phyloP scores from a whole-genome alignment of 2,329 filamentous ascomycete genomes.

The Xylaria digitata region DNA sequence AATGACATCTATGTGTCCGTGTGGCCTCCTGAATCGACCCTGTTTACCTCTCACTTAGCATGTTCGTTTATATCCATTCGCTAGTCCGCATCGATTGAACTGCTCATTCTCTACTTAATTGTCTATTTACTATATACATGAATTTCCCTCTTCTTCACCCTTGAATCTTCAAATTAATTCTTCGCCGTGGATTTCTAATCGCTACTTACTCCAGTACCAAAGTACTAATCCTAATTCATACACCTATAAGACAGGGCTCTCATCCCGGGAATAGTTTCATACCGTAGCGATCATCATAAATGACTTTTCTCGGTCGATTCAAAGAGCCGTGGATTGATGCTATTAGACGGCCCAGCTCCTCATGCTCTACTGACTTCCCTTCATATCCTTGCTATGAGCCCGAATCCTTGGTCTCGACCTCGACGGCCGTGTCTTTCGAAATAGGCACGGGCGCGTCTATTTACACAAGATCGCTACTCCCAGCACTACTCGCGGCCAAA shows the following conservation, averaged over 20 bases:
- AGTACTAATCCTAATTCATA: too few species aligned
- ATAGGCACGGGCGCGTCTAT: slow-evolving; percentile 70
- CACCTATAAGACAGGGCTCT: background rate
- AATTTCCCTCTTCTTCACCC: background rate
- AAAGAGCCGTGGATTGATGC: slow-evolving; percentile 43
- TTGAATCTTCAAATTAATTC: background rate
- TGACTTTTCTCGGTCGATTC: slow-evolving; percentile 41
- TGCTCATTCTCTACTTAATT: too few species aligned
- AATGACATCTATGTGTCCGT: too few species aligned
- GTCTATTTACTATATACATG: too few species aligned
- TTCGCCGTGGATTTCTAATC: background rate
- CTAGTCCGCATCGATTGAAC: too few species aligned
- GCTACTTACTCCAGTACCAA: too few species aligned
- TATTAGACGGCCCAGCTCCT: slow-evolving; percentile 26
- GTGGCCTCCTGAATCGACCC: too few species aligned
- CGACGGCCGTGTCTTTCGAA: slow-evolving; percentile 60
- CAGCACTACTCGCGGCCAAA: slow-evolving; percentile 69
- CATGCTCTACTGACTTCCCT: slow-evolving; percentile 56
- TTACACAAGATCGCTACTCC: slow-evolving; percentile 66
- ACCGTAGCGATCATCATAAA: slow-evolving; percentile 20
- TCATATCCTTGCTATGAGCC: slow-evolving; percentile 59
- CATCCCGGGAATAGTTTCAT: background rate
- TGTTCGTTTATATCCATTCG: too few species aligned
- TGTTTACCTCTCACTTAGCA: too few species aligned
- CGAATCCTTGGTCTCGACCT: slow-evolving; percentile 61